Conservation (phyloP, 192 early-diverging fungal species). For the Coemansia erecta region DNA sequence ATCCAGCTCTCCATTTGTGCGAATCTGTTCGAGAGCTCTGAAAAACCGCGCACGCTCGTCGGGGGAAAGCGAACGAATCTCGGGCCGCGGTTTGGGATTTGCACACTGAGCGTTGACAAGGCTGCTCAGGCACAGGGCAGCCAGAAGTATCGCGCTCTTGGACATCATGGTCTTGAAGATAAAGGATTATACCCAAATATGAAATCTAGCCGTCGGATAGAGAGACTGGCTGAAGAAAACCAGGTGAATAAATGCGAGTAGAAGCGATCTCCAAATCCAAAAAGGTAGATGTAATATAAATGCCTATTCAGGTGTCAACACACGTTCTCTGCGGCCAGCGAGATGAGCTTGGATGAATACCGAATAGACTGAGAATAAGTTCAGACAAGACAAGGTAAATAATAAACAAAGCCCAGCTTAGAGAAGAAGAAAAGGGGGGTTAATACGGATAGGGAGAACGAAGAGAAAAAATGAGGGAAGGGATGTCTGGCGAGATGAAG, state of each 20-base stretch:
- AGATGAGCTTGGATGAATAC: slow-evolving; percentile 14
- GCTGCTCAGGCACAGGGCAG: slow-evolving; percentile 22
- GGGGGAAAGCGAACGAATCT: slow-evolving; percentile 51
- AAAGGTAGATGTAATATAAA: neutral
- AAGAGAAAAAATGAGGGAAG: neutral
- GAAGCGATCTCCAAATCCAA: neutral
- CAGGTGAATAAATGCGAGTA: slow-evolving; percentile 2
- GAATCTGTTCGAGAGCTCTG: slow-evolving; percentile 30
- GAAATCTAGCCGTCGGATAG: neutral
- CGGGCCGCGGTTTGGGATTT: slow-evolving; percentile 35
- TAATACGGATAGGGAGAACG: neutral
- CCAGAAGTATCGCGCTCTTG: slow-evolving; percentile 23
- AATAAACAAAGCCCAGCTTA: slow-evolving; percentile 31
- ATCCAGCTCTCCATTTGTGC: slow-evolving; percentile 48
- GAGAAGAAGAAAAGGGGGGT: slow-evolving; percentile 5
- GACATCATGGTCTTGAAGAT: slow-evolving; percentile 21
- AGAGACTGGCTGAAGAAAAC: slow-evolving; percentile 1
- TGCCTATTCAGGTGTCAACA: slow-evolving; percentile 1
- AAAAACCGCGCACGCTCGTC: slow-evolving; percentile 49
- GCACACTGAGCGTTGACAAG: slow-evolving; percentile 36
- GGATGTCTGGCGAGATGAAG: slow-evolving; percentile 10
- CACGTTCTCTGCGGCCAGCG: slow-evolving; percentile 35
- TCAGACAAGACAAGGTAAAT: neutral
- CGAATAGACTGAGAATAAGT: slow-evolving; percentile 3
- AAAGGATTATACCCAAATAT: neutral